These are phyloP conservation scores for Juncus effusus DNA, from an alignment of 176 grass and related monocot genomes.

Conservation along the genomic window DNA sequence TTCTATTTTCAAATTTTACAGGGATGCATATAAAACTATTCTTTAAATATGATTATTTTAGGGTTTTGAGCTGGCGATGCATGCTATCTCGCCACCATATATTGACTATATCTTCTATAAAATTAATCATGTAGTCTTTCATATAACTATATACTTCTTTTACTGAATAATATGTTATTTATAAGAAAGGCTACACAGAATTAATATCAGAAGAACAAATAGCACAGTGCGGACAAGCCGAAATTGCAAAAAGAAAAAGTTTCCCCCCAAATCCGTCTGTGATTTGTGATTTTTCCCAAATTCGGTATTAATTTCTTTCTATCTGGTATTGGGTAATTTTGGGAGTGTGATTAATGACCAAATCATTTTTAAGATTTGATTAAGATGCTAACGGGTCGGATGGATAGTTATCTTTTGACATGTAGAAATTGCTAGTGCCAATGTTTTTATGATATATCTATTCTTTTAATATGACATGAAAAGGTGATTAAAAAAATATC, in stretches of 20 bases:
- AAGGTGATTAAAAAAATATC: too few species aligned
- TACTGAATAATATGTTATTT: not conserved
- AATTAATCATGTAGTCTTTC: not conserved
- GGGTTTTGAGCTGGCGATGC: conserved; percentile 23
- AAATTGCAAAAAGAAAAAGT: conserved; percentile 16
- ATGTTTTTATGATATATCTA: too few species aligned
- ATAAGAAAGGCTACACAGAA: not conserved
- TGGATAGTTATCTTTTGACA: not conserved
- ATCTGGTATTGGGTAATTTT: conserved; percentile 5
- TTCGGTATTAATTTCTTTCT: conserved; percentile 9
- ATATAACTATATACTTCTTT: not conserved
- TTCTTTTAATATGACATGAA: too few species aligned
- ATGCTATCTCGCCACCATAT: conserved; percentile 2
- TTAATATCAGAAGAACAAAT: not conserved
- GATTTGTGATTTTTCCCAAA: not conserved
- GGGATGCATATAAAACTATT: not conserved
- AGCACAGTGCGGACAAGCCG: not conserved
- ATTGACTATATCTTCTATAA: not conserved
- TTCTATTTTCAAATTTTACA: not conserved
- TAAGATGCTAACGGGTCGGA: not conserved
- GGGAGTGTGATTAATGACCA: not conserved
- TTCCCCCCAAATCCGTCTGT: conserved; percentile 20
- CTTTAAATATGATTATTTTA: conserved; percentile 19
- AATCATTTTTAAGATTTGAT: not conserved
- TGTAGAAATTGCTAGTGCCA: too few species aligned